Evolutionary conservation across 164 flowering plant genomes (phyloP), one percentile per base, ranked within the genome.

Genomic region (Euptelea pleiosperma): DNA sequence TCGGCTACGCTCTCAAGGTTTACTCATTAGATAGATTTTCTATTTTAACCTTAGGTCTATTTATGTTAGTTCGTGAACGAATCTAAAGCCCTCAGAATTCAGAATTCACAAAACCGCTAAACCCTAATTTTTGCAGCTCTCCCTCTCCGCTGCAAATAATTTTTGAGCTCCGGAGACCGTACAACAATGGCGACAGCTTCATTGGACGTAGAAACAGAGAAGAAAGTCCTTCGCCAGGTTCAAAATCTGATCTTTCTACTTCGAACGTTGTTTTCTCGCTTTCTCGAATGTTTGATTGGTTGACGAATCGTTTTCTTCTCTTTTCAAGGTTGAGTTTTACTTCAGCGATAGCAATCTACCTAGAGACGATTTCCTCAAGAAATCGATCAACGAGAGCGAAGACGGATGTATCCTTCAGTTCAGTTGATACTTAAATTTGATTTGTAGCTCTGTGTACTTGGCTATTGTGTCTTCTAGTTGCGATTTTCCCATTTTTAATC

Each of bases 341-440:
- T 90, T 93, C 78, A 79, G 98, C 57, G 96, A 93, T 51, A 90
- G 96, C 67, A 93, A 93, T 76, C 84, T 93, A 21, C 96, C 96
- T 0, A 76, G 85, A 44, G 98, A 93, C 58, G 68, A 49, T 19
- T 90, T 93, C 60, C 75, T 90, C 30, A 80, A 36, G 70, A 81
- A 79, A 57, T 52, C 87, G 14, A 70, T 93, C 50, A 62, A 54
- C 8, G 87, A 83, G 47, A 80, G 81, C 58, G 87, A 83, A 63
- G 97, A 86, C 74, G 97, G 96, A 63, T 10, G 98, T 93, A 83
- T 85, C 93, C 86, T 79, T 74, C 26, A 12, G 0, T 35, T 58
- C 8, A 39, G 4, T 5, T 3, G 0, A 12, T 55, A 57, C 10
- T 21, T 52, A 26, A 7, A 14, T 61, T 12, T 35, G 21, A 42